Evolutionary conservation across 208 protist genomes (phyloP).

Genomic region (Acanthamoeba lenticulata): DNA sequence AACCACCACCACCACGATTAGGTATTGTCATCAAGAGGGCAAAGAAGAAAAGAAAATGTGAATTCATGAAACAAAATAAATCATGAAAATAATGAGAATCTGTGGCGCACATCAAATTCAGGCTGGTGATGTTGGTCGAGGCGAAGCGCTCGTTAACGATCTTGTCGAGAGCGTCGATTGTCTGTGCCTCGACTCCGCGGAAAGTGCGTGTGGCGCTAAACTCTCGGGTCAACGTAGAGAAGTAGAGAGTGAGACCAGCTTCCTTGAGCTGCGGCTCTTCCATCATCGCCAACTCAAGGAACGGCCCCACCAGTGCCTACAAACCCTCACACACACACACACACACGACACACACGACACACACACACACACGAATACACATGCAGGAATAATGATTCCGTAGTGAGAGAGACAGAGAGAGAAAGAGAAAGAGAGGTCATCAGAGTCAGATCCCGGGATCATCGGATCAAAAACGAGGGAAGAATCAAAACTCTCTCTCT

Average conservation of each 20-base stretch:
- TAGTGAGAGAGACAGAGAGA: no score
- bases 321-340: not conserved
- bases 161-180: slow-evolving; percentile 67
- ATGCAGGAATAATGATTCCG: no score
- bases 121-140: not conserved
- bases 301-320: slow-evolving; percentile 17
- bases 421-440: no score
- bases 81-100: no score
- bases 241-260: slow-evolving; percentile 62
- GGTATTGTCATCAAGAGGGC: no score
- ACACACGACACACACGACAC: no score
- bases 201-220: slow-evolving; percentile 60
- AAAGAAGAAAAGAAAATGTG: no score
- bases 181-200: slow-evolving; percentile 62
- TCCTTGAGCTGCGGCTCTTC: slow-evolving; percentile 62
- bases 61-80: no score
- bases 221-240: slow-evolving; percentile 53
- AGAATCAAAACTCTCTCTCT: not conserved
- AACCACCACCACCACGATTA: not conserved
- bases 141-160: slow-evolving; percentile 66
- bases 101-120: no score
- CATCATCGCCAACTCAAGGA: slow-evolving; percentile 64
- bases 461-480: no score
- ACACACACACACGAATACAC: no score
- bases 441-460: no score